Percentiles rank a stretch among this genome's conserved stretches.
phyloP scores from a whole-genome alignment of 441 rosid genomes.

The Erodium trifolium region DNA sequence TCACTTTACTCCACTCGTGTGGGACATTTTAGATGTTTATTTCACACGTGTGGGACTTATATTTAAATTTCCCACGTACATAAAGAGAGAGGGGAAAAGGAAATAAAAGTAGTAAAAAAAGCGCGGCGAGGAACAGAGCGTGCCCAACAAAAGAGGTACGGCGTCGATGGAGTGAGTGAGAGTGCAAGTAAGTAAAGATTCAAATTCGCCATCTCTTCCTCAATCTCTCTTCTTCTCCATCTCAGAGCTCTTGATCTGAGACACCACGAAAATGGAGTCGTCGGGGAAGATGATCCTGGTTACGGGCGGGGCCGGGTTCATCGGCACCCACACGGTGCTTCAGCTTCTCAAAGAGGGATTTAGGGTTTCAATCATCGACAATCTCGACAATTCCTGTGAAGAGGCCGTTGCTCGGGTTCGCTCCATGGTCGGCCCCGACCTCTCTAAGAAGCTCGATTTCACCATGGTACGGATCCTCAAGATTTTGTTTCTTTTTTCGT shows the following conservation, averaged over 20 bases:
- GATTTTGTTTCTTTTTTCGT: not conserved
- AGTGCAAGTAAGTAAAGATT: too few relatives aligned
- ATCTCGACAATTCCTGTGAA: conserved; percentile 49
- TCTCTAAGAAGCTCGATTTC: conserved; percentile 52
- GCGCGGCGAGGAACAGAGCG: too few relatives aligned
- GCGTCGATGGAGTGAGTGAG: too few relatives aligned
- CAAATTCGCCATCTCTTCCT: too few relatives aligned
- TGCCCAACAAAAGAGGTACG: too few relatives aligned
- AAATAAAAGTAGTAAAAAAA: too few relatives aligned
- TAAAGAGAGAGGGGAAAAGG: not conserved
- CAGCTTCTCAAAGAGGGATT: conserved; percentile 54
- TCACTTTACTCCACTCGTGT: too few relatives aligned
- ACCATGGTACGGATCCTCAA: conserved; percentile 26
- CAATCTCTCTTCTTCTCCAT: too few relatives aligned
- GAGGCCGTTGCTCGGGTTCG: conserved; percentile 53
- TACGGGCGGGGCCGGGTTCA: conserved; percentile 71
- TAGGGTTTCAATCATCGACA: conserved; percentile 54
- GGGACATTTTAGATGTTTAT: too few relatives aligned
- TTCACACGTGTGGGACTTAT: too few relatives aligned
- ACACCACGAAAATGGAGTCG: conserved; percentile 32
- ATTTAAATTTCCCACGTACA: too few relatives aligned
- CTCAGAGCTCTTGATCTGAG: not conserved
- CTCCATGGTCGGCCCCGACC: conserved; percentile 52
- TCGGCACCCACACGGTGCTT: conserved; percentile 60
- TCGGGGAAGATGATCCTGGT: conserved; percentile 47